Conservation (phyloP, 257 asterid genomes). For the Handroanthus guayacan region DNA sequence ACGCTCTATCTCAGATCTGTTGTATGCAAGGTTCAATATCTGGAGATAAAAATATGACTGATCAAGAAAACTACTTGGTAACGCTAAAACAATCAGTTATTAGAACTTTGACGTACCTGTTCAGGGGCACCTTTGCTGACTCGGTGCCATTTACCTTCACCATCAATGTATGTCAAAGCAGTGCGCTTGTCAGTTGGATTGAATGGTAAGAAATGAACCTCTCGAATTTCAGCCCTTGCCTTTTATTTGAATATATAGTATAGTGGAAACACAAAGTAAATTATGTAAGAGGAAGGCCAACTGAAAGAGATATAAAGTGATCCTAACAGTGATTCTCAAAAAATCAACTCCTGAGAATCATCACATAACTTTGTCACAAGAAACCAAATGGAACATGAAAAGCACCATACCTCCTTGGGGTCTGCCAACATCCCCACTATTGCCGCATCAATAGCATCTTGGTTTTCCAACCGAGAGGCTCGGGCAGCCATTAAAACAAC, state of each 20-base stretch:
- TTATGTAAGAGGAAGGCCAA: conserved; percentile 18
- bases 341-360: neutral
- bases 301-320: conserved; percentile 9
- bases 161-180: conserved; percentile 76
- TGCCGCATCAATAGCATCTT: conserved; percentile 87
- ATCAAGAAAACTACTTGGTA: conserved; percentile 32
- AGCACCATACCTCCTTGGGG: conserved; percentile 67
- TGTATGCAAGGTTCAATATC: conserved; percentile 58
- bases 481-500: conserved; percentile 92
- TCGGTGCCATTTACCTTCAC: conserved; percentile 81
- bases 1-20: conserved; percentile 61
- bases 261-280: conserved; percentile 22
- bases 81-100: conserved; percentile 16
- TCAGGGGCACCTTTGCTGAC: conserved; percentile 98
- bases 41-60: conserved; percentile 36
- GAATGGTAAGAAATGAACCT: conserved; percentile 89
- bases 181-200: conserved; percentile 95
- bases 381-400: neutral
- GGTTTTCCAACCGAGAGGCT: conserved; percentile 88
- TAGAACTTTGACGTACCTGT: conserved; percentile 61
- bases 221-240: conserved; percentile 96
- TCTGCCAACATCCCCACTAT: conserved; percentile 81
- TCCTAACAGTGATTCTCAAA: conserved; percentile 6
- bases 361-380: neutral
- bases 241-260: conserved; percentile 31